phyloP scores from a whole-genome alignment of 2,329 filamentous ascomycete species.

The Pseudogymnoascus sp. region DNA sequence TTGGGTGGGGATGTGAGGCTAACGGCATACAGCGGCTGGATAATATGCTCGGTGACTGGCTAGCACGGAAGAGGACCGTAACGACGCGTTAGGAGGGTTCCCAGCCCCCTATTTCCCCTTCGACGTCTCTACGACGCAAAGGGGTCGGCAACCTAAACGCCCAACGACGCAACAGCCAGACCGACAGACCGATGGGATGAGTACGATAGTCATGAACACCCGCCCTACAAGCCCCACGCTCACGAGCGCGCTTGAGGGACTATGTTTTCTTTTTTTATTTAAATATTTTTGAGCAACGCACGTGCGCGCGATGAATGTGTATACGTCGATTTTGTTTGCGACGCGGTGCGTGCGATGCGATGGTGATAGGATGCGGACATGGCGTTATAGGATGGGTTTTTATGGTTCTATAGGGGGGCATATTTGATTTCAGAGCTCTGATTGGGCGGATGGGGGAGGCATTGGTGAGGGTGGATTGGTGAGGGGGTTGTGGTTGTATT shows the following conservation, averaged over 20 bases:
- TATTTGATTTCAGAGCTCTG: not conserved
- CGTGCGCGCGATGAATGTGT: not conserved
- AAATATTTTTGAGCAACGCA: not conserved
- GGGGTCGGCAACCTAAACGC: not conserved
- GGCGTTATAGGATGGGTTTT: not conserved
- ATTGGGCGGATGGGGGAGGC: not conserved
- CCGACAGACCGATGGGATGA: not conserved
- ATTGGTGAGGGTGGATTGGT: not conserved
- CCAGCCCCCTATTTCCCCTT: not conserved
- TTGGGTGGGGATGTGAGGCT: not conserved
- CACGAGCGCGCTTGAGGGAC: not conserved
- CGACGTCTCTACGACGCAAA: not conserved
- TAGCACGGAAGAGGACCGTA: slow-evolving; percentile 55
- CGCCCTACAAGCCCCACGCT: not conserved
- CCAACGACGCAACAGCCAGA: not conserved
- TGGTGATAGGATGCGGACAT: not conserved
- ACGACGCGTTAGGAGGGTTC: not conserved
- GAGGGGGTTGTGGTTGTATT: not conserved
- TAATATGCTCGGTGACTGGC: slow-evolving; percentile 74
- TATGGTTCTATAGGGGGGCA: not conserved
- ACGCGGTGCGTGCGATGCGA: not conserved
- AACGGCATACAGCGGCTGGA: slow-evolving; percentile 59
- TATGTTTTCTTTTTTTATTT: not conserved
- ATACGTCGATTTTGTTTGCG: not conserved
- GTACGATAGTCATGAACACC: not conserved